phyloP scores from a whole-genome alignment of 148 eudicot species.

The Camellia granthamiana region DNA sequence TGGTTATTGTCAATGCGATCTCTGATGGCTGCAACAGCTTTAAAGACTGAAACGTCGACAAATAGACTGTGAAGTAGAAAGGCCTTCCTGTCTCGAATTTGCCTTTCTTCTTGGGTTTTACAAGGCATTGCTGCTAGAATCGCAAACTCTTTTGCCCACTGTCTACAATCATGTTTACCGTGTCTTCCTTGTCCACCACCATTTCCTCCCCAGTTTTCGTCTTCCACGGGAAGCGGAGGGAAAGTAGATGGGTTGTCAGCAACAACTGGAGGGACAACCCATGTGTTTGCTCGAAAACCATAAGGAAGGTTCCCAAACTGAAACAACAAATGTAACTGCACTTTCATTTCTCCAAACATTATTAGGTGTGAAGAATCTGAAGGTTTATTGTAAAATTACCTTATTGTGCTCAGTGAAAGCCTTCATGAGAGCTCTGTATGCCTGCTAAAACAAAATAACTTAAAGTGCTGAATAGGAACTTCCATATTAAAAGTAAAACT shows the following conservation, averaged over 20 bases:
- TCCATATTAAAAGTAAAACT: not conserved
- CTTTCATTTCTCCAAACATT: constrained; percentile 6
- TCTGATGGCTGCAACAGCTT: constrained; percentile 60
- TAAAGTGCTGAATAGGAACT: not conserved
- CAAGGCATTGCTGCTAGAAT: constrained; percentile 91
- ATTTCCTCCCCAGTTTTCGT: constrained; percentile 90
- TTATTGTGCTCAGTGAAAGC: constrained; percentile 82
- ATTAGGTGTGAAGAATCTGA: not conserved
- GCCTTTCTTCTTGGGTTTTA: constrained; percentile 84
- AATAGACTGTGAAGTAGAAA: constrained; percentile 88
- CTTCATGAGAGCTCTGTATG: constrained; percentile 86
- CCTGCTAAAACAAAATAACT: constrained; percentile 40
- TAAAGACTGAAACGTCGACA: constrained; percentile 81
- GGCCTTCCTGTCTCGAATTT: constrained; percentile 82
- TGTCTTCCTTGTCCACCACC: constrained; percentile 92
- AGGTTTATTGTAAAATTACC: constrained; percentile 28
- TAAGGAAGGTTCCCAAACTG: constrained; percentile 98
- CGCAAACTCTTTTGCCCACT: constrained; percentile 78
- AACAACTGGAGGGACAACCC: constrained; percentile 83
- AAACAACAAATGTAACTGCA: constrained; percentile 21
- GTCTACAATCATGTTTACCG: constrained; percentile 51
- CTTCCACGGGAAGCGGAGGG: constrained; percentile 83
- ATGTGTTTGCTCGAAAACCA: constrained; percentile 91
- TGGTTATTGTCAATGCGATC: constrained; percentile 34
- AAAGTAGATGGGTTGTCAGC: constrained; percentile 65